Conservation (phyloP, 495 filamentous ascomycete genomes). For the Penicillium goetzii region DNA sequence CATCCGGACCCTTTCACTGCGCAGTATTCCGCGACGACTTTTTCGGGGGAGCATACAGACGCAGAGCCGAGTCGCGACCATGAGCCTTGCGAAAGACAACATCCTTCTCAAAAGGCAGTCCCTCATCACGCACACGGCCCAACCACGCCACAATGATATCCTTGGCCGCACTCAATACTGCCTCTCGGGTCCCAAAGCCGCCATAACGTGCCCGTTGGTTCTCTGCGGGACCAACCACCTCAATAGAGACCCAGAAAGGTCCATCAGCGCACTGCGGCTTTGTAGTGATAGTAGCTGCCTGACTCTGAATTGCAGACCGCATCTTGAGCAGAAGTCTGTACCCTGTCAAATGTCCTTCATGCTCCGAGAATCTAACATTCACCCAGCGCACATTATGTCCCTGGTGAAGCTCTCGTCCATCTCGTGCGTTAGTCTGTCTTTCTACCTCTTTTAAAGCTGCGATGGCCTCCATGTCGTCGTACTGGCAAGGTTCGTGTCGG, state of each 20-base stretch:
- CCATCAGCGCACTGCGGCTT: background rate
- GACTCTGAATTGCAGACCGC: background rate
- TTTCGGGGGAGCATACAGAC: background rate
- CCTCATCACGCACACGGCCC: background rate
- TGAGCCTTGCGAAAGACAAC: background rate
- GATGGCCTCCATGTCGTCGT: background rate
- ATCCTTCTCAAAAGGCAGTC: background rate
- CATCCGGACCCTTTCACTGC: background rate
- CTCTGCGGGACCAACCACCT: background rate
- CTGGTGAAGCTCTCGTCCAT: background rate
- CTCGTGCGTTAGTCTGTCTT: background rate
- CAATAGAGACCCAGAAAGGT: constrained; percentile 1
- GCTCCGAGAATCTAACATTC: background rate
- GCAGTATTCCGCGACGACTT: background rate
- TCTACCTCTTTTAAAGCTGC: background rate
- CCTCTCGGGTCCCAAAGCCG: background rate
- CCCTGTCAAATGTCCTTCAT: background rate
- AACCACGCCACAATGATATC: background rate
- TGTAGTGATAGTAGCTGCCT: background rate
- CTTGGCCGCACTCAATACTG: background rate
- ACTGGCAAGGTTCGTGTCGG: background rate
- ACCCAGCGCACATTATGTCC: background rate
- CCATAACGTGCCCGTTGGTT: background rate
- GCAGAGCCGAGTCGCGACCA: too few relatives aligned
- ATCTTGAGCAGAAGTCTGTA: background rate